Base-by-base conservation (phyloP, 1,139 yeast species). In the Blastobotrys buckinghamii region DNA sequence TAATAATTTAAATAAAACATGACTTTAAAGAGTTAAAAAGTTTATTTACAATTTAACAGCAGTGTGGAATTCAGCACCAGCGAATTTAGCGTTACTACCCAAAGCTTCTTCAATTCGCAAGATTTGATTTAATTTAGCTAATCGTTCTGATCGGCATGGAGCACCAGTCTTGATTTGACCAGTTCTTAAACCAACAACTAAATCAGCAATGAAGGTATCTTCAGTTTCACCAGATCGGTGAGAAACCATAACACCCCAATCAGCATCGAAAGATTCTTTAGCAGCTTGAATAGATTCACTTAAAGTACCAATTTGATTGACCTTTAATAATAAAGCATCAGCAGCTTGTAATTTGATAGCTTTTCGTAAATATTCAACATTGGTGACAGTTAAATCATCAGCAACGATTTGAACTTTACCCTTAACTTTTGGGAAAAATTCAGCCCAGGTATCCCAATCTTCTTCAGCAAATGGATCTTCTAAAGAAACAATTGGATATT, bases 101-200 rank as follows among this genome's bases (percentile, higher is more conserved):
- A 90, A 84, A 77, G 84, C 88, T 78, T 90, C 95, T 81, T 90
- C 97, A 66, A 90, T 90, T 79, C 97, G 87, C 73, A 90, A 81
- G 74, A 90, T 84, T 80, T 89, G 95, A 67, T 67, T 67, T 74
- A 84, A 84, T 79, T 90, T 90, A 71, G 97, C 97, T 74, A 90
- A 83, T 82, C 97, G 89, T 80, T 90, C 97, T 61, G 96, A 87
- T 81, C 97, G 88, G 63, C 96, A 95, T 71, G 97, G 96, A 69
- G 97, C 97, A 83, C 97, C 97, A 64, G 96, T 85, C 89, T 90
- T 90, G 75, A 90, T 84, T 81, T 90, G 96, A 72, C 96, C 97
- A 62, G 95, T 69, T 81, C 97, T 86, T 72, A 90, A 79, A 78
- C 97, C 97, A 65, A 90, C 96, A 64, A 89, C 78, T 71, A 90